Percentiles rank a stretch among this genome's conserved stretches.
phyloP scores from a whole-genome alignment of 2,329 filamentous ascomycete species.

The Trichoderma lentiforme region DNA sequence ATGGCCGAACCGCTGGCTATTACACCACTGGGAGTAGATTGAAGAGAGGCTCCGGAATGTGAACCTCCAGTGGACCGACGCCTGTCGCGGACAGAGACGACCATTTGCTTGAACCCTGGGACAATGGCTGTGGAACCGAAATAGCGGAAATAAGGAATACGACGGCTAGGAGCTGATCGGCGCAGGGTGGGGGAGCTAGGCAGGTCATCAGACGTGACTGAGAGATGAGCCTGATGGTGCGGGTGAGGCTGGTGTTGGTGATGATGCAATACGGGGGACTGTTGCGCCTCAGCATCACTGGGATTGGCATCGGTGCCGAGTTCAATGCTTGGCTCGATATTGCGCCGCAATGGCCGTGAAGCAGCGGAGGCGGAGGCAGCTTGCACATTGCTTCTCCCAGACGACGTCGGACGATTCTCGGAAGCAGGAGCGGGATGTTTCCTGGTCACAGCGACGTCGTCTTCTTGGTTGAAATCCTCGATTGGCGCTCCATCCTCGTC shows the following conservation, averaged over 20 bases:
- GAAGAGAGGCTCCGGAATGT: slow-evolving; percentile 52
- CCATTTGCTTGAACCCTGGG: slow-evolving; percentile 90
- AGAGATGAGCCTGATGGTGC: slow-evolving; percentile 12
- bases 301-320: slow-evolving; percentile 29
- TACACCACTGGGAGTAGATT: slow-evolving; percentile 37
- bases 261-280: slow-evolving; percentile 17
- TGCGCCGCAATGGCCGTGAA: background rate
- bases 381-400: background rate
- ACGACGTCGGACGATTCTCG: background rate
- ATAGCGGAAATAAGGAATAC: slow-evolving; percentile 86
- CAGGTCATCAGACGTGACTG: slow-evolving; percentile 24
- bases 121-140: slow-evolving; percentile 90
- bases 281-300: slow-evolving; percentile 20
- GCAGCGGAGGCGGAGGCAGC: background rate
- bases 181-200: slow-evolving; percentile 45
- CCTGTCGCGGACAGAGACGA: slow-evolving; percentile 68
- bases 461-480: slow-evolving; percentile 13
- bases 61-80: slow-evolving; percentile 58
- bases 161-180: slow-evolving; percentile 51
- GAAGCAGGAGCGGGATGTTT: background rate
- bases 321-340: slow-evolving; percentile 10
- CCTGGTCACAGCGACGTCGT: background rate
- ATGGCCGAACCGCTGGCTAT: slow-evolving; percentile 39
- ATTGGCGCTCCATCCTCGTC: slow-evolving; percentile 19
- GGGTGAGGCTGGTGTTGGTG: slow-evolving; percentile 10